Base-by-base conservation (phyloP, 768 basidiomycete genomes). In the Hypholoma fasciculare region DNA sequence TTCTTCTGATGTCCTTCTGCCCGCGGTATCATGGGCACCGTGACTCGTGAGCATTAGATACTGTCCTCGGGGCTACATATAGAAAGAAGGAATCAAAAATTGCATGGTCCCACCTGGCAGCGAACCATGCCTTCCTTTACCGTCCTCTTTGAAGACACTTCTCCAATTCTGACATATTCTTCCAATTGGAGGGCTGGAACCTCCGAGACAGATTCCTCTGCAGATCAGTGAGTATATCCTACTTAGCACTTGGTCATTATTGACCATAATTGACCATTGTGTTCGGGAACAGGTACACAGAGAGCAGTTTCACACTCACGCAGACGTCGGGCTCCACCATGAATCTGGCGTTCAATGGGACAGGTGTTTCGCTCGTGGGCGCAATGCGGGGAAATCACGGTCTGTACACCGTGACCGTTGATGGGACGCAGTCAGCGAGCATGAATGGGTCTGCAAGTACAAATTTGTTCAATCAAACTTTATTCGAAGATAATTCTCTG, bases 281-380 rank as follows among this genome's bases (percentile, higher is more conserved):
- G 23, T 13, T 49, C 40, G 40, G 16, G 40, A 17, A 17, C 46
- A 78, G 76, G 52, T 78, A 78, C 49, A 72, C 71, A n/a, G 66
- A 68, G 19, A 61, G 58, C 51, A 77, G 74, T 16, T 77, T 77
- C 49, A 68, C 70, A 12, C 64, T 59, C 4, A 72, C 74, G 40
- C 65, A 73, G 20, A 57, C 62, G 0, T 60, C 63, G 17, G 65
- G 63, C 12, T 68, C 72, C 3, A 49, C 54, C 8, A 64, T 62
- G 6, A 62, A 63, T 0, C 65, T 78, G 54, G 54, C 48, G 36
- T 79, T 76, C 62, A 73, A 75, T 40, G 78, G 77, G 7, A 71
- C 71, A 7, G 65, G 39, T 20, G 54, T 67, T 16, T 39, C 52
- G 12, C 46, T 69, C 13, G 59, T 49, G 48, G 65, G 67, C 2